Conservation (phyloP, 495 filamentous ascomycete species). For the Hyaloscypha variabilis region DNA sequence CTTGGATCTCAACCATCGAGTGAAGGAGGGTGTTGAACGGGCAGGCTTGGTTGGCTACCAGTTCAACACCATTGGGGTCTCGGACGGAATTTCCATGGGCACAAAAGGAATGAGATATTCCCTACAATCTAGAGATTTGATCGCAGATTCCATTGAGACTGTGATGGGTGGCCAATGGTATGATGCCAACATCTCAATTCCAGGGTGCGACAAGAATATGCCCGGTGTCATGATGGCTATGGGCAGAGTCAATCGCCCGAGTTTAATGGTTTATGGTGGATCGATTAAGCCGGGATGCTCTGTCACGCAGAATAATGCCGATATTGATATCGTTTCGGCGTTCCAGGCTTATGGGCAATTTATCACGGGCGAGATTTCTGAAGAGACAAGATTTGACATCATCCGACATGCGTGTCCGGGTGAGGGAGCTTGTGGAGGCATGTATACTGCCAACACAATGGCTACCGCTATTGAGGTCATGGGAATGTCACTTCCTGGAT, state of each 20-base stretch:
- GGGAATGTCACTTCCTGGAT: constrained; percentile 94
- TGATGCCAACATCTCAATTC: constrained; percentile 95
- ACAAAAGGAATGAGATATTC: constrained; percentile 92
- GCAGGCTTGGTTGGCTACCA: constrained; percentile 82
- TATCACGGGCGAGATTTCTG: constrained; percentile 85
- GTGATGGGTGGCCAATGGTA: constrained; percentile 99
- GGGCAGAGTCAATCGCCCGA: constrained; percentile 91
- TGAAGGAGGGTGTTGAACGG: constrained; percentile 81
- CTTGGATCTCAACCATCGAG: constrained; percentile 78
- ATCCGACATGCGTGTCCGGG: constrained; percentile 95
- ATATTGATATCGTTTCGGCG: constrained; percentile 93
- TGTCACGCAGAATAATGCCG: constrained; percentile 67
- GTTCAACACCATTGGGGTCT: constrained; percentile 98
- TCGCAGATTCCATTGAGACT: constrained; percentile 97
- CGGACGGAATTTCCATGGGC: constrained; percentile 82
- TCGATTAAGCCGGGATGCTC: constrained; percentile 90
- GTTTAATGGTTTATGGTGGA: constrained; percentile 96
- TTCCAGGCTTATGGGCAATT: constrained; percentile 99
- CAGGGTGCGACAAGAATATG: constrained; percentile 99
- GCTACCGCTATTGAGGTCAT: constrained; percentile 94
- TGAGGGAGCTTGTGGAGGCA: constrained; percentile 92
- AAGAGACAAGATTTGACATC: constrained; percentile 90
- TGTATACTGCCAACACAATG: constrained; percentile 99
- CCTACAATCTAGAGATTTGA: constrained; percentile 91
- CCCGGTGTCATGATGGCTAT: constrained; percentile 97